Percentiles rank a stretch among this genome's conserved stretches.
phyloP scores from a whole-genome alignment of 23 red algal genomes.

The Agarophyton chilense region DNA sequence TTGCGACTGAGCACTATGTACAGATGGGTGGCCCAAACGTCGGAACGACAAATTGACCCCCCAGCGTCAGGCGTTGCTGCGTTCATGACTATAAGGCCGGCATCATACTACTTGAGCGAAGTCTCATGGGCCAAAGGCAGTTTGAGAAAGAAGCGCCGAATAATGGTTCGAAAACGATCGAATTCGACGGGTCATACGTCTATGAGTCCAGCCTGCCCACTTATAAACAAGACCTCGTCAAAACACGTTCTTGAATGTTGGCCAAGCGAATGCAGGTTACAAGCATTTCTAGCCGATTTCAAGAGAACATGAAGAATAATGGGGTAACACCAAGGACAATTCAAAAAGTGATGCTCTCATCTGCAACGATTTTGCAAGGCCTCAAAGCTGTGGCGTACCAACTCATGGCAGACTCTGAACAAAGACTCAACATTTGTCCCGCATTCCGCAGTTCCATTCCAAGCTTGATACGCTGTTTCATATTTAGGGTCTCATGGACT shows the following conservation, averaged over 20 bases:
- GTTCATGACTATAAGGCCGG: neutral
- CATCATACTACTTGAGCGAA: neutral
- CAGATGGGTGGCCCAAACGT: neutral
- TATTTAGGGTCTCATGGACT: constrained; percentile 24
- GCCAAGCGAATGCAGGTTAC: neutral
- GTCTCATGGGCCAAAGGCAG: neutral
- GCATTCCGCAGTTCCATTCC: too few relatives aligned
- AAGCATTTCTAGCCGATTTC: neutral
- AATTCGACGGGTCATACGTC: neutral
- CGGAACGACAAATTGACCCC: neutral
- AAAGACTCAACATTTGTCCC: too few relatives aligned
- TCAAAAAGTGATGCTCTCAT: neutral
- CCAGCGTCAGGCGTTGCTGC: neutral
- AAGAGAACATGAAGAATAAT: too few relatives aligned
- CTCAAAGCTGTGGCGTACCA: too few relatives aligned
- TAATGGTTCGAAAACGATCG: neutral
- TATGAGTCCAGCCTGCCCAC: neutral
- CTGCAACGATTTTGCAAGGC: too few relatives aligned
- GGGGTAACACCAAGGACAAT: too few relatives aligned
- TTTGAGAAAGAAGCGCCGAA: neutral
- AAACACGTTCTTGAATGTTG: neutral
- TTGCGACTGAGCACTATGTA: neutral
- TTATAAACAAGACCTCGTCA: neutral
- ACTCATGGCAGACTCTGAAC: too few relatives aligned
- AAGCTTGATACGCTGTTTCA: too few relatives aligned